Evolutionary conservation across 768 basidiomycete genomes (phyloP).

Genomic region (Gyrodon lividus): DNA sequence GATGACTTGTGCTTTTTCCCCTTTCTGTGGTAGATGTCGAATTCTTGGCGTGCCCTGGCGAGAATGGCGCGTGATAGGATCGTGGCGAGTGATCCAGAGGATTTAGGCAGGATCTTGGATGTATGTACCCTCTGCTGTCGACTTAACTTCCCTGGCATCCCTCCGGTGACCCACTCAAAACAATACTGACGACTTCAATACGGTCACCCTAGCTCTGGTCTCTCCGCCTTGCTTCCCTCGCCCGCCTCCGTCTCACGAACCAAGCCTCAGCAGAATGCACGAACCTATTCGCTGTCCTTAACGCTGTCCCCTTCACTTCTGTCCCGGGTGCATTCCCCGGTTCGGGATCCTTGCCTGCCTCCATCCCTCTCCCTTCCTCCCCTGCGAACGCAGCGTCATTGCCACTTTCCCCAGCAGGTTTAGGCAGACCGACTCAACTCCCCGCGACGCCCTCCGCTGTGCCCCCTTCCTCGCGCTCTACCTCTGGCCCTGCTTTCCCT

Average conservation of each 20-base stretch:
- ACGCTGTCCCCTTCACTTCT: constrained; percentile 51
- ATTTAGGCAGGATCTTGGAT: constrained; percentile 60
- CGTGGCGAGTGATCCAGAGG: constrained; percentile 67
- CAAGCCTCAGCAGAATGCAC: constrained; percentile 84
- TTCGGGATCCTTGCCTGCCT: constrained; percentile 7
- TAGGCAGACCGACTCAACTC: constrained; percentile 18
- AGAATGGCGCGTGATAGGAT: constrained; percentile 80
- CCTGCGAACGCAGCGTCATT: constrained; percentile 6
- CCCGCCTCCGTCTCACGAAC: constrained; percentile 81
- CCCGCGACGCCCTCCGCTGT: constrained; percentile 20
- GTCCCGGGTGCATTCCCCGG: constrained; percentile 56
- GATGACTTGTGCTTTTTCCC: not conserved
- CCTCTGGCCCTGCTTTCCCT: not conserved
- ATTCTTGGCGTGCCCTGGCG: constrained; percentile 85
- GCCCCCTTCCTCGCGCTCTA: constrained; percentile 2
- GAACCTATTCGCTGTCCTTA: constrained; percentile 73
- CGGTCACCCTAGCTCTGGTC: constrained; percentile 65
- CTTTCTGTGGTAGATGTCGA: constrained; percentile 62
- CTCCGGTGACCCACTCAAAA: not conserved
- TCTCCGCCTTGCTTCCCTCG: constrained; percentile 73
- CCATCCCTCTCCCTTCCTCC: constrained; percentile 36
- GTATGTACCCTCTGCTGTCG: constrained; percentile 41
- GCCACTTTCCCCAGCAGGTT: constrained; percentile 24
- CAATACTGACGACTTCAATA: not conserved
- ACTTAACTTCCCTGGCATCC: not conserved